Percentiles rank a stretch among this genome's conserved stretches.
Evolutionary conservation across 768 basidiomycete genomes (phyloP).

Genomic region (Trametes villosa): DNA sequence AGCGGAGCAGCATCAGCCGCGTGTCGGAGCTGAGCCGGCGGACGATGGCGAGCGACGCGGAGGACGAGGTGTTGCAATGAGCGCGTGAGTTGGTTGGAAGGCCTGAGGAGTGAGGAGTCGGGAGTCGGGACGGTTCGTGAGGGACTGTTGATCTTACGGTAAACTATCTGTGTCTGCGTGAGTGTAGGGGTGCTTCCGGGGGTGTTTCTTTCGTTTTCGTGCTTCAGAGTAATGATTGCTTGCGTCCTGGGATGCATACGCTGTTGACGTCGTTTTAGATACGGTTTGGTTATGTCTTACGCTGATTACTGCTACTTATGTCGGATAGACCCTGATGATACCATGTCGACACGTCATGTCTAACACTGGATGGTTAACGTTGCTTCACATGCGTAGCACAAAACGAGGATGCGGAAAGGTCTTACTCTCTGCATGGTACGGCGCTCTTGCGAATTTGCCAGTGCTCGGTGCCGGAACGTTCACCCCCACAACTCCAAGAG

Average conservation of each 20-base stretch:
- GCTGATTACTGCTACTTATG: not conserved
- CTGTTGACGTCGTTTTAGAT: not conserved
- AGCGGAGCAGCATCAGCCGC: conserved; percentile 38
- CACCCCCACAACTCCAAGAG: too few species aligned
- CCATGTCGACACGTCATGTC: too few species aligned
- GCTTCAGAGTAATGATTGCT: not conserved
- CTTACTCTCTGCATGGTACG: too few species aligned
- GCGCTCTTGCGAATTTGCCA: too few species aligned
- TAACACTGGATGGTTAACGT: too few species aligned
- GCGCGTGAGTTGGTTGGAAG: not conserved
- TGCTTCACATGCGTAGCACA: too few species aligned
- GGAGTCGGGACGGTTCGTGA: not conserved
- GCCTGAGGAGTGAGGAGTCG: not conserved
- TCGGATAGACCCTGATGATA: not conserved
- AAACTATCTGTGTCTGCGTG: not conserved
- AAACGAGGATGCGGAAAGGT: too few species aligned
- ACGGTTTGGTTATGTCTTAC: not conserved
- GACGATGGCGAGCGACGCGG: conserved; percentile 85
- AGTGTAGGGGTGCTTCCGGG: not conserved
- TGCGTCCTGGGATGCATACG: conserved; percentile 3
- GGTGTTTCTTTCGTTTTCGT: not conserved
- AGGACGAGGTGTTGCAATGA: conserved; percentile 63
- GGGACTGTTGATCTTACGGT: not conserved
- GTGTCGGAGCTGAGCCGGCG: conserved; percentile 56
- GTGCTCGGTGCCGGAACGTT: too few species aligned